Percentiles rank a stretch among this genome's conserved stretches.
These are phyloP conservation scores for Metschnikowia amazonensis DNA, from an alignment of 805 yeast genomes.

Conservation along the genomic window DNA sequence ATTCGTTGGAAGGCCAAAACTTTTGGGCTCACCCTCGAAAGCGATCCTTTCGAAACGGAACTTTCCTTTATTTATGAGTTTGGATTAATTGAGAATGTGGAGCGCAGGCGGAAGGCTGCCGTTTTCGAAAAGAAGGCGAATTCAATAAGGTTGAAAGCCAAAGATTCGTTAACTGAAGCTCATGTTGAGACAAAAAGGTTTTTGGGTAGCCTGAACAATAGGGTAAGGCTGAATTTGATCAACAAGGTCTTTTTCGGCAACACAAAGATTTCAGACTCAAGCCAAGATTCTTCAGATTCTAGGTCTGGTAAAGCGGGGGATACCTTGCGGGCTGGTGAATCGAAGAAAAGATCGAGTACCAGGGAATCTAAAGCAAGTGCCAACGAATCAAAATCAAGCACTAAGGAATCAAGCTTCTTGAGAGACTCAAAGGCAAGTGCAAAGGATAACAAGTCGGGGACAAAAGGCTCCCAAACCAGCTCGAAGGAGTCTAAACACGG, in stretches of 20 bases:
- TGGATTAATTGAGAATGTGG: conserved; percentile 63
- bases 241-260: conserved; percentile 8
- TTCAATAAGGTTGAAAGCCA: conserved; percentile 13
- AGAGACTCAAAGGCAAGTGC: background rate
- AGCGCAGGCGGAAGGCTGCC: conserved; percentile 49
- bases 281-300: background rate
- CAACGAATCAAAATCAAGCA: background rate
- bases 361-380: background rate
- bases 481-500: background rate
- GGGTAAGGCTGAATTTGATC: conserved; percentile 5
- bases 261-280: background rate
- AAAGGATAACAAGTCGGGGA: background rate
- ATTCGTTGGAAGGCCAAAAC: conserved; percentile 53
- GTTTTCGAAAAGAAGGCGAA: conserved; percentile 32
- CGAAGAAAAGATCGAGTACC: background rate
- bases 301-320: background rate
- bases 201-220: background rate
- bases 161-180: conserved; percentile 8
- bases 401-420: background rate
- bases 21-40: conserved; percentile 67
- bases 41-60: conserved; percentile 85
- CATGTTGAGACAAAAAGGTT: conserved; percentile 8
- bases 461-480: background rate
- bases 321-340: background rate
- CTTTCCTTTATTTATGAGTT: conserved; percentile 60